Evolutionary conservation across 306 rosid species (phyloP).

Genomic region (Sindora glabra): DNA sequence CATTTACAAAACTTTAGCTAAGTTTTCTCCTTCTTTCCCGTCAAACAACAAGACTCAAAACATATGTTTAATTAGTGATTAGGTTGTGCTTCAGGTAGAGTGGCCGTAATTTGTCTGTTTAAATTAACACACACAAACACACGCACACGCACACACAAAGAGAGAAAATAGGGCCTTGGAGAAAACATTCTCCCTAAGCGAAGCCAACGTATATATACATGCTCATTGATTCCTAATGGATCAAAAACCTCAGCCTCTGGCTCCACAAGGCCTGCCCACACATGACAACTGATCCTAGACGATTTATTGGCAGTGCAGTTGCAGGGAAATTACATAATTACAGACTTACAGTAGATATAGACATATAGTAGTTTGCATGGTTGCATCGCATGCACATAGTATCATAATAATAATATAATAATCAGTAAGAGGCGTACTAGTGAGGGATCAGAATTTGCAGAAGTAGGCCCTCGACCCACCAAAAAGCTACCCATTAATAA

Average conservation of each 20-base stretch:
- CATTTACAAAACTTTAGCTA: too few species aligned
- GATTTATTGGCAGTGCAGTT: not conserved
- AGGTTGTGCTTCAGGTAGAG: too few species aligned
- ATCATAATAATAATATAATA: too few species aligned
- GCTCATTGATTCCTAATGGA: conserved; percentile 16
- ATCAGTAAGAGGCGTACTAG: conserved; percentile 35
- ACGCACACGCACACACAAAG: too few species aligned
- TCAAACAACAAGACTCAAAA: too few species aligned
- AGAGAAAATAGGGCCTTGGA: not conserved
- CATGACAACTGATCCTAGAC: conserved; percentile 25
- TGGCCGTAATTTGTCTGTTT: too few species aligned
- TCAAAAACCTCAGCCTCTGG: not conserved
- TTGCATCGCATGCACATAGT: conserved; percentile 40
- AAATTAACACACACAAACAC: too few species aligned
- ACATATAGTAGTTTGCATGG: conserved; percentile 28
- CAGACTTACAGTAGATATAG: too few species aligned
- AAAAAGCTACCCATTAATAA: conserved; percentile 47
- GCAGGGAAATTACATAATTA: conserved; percentile 3
- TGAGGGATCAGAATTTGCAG: conserved; percentile 31
- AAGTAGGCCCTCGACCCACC: conserved; percentile 39
- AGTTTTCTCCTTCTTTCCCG: too few species aligned
- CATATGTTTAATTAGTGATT: too few species aligned
- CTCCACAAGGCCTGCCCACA: conserved; percentile 8
- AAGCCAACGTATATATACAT: not conserved
- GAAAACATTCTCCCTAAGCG: conserved; percentile 34